These are phyloP conservation scores for Ceratobasidium sp. DNA, from an alignment of 1,284 basidiomycete genomes.

Conservation along the genomic window DNA sequence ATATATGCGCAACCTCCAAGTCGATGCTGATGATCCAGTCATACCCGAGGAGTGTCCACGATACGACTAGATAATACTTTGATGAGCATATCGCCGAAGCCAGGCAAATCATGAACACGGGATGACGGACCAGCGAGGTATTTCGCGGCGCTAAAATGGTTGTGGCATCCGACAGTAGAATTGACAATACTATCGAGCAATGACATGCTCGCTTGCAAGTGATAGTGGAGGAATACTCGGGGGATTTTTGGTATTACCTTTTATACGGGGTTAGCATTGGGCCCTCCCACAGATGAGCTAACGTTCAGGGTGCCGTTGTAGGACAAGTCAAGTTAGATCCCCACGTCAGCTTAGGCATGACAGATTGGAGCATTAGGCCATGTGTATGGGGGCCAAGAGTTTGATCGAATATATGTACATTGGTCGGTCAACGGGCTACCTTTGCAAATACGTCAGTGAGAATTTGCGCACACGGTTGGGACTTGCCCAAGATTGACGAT, in stretches of 20 bases:
- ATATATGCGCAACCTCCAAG: constrained; percentile 2
- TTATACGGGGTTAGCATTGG: background rate
- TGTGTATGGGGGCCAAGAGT: too few species aligned
- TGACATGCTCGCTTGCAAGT: background rate
- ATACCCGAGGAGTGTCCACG: constrained; percentile 17
- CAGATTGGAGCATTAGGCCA: too few species aligned
- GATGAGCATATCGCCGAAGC: background rate
- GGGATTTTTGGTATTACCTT: background rate
- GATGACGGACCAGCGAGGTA: constrained; percentile 5
- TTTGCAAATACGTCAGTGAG: too few species aligned
- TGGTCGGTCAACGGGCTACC: too few species aligned
- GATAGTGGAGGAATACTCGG: background rate
- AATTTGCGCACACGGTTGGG: too few species aligned
- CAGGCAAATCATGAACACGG: too few species aligned
- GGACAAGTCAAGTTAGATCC: too few species aligned
- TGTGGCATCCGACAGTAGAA: background rate
- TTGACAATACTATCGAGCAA: background rate
- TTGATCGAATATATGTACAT: too few species aligned
- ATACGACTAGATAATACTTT: constrained; percentile 1
- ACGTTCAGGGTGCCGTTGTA: too few species aligned
- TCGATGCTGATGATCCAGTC: constrained; percentile 29
- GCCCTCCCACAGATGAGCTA: too few species aligned
- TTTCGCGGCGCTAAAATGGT: constrained; percentile 4
- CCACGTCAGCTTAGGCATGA: too few species aligned
- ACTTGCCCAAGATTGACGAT: too few species aligned